Evolutionary conservation across 2,329 filamentous ascomycete genomes (phyloP), one percentile per base, ranked within the genome.

Genomic region (Tolypocladium endophyticum): DNA sequence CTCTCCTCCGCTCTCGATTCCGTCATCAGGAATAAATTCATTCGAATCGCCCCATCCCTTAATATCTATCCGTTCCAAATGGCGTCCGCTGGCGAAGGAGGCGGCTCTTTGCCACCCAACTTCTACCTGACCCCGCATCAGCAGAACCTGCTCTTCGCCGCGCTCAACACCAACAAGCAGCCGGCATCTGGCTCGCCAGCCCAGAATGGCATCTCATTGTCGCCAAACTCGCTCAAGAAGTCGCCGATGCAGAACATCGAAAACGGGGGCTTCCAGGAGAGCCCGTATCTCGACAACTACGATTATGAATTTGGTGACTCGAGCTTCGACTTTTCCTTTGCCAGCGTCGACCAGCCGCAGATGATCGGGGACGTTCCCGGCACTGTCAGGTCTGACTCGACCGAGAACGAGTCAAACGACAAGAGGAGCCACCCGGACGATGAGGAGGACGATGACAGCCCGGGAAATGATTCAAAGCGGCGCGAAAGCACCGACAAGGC

Each of bases 401-500:
- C 77, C 11, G 82, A 88, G 58, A 69, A 66, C 23, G 74, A 77
- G 18, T 80, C 74, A 43, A 79, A 80, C 9, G 87, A 88, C 61
- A 93, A 93, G 77, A 81, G 89, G 63, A 87, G 88, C 70, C 88
- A 86, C 68, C 86, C 86, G 0, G 86, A 88, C 56, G 84, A 87
- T 38, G 84, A 89, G 16, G 86, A 86, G 1, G 87, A 89, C 7
- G 88, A 82, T n/a, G 72, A 75, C 35, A 70, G 68, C 43, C 68
- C 69, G 23, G 74, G 77, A 59, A 76, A 76, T 52, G 76, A 76
- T 20, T 74, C 79, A 61, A 94, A 92, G 78, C 84, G 91, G 64
- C 85, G 89, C 61, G 92, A 96, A 74, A 85, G 87, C 61, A 87
- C 91, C 59, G 90, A 92, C 53, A 96, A 94, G 76, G 81, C 87